phyloP scores from a whole-genome alignment of 176 grass and related monocot genomes.

The Zoysia pacifica region DNA sequence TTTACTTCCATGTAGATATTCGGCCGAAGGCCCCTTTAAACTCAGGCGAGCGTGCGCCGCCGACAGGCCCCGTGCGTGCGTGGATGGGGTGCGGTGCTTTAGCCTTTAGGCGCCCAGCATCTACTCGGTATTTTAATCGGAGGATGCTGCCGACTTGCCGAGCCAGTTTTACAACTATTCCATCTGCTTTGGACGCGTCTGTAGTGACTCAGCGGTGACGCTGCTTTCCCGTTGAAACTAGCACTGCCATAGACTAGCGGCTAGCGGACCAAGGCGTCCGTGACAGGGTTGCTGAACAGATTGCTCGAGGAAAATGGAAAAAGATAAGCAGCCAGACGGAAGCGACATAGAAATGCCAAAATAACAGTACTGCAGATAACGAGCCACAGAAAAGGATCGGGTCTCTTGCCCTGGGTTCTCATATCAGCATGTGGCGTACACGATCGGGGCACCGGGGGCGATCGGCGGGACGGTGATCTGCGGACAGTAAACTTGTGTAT shows the following conservation, averaged over 20 bases:
- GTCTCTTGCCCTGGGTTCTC: too few species aligned
- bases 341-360: not conserved
- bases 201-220: conserved; percentile 33
- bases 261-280: not conserved
- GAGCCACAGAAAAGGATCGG: not conserved
- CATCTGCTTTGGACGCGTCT: conserved; percentile 7
- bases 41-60: conserved; percentile 35
- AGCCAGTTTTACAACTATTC: not conserved
- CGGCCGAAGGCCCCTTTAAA: not conserved
- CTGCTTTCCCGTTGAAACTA: not conserved
- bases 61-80: not conserved
- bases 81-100: not conserved
- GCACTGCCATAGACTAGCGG: not conserved
- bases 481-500: not conserved
- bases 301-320: not conserved
- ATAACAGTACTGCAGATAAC: too few species aligned
- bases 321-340: not conserved
- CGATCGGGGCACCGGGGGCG: not conserved
- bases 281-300: not conserved
- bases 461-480: conserved; percentile 7
- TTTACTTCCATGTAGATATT: not conserved
- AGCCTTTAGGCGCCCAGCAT: not conserved
- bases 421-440: not conserved
- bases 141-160: not conserved
- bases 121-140: not conserved